Evolutionary conservation across 495 filamentous ascomycete genomes (phyloP).

Genomic region (Penicillium antarcticum): DNA sequence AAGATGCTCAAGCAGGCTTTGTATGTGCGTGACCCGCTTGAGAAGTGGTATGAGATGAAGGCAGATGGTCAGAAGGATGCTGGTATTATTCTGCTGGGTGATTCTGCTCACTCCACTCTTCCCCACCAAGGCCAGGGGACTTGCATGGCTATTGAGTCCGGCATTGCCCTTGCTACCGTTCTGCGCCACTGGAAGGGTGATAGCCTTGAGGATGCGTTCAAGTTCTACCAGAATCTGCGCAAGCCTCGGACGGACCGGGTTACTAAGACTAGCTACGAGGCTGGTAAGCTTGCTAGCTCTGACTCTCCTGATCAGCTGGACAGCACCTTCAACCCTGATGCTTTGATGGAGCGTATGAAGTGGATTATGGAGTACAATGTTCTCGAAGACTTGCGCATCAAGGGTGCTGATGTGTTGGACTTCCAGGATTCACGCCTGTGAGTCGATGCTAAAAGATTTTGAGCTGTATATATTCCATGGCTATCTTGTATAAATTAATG

Average conservation of each 20-base stretch:
- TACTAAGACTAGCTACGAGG: constrained; percentile 28
- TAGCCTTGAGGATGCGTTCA: constrained; percentile 20
- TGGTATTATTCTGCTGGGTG: constrained; percentile 28
- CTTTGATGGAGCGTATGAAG: constrained; percentile 25
- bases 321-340: constrained; percentile 19
- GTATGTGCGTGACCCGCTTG: constrained; percentile 26
- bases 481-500: constrained; percentile 6
- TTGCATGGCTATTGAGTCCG: constrained; percentile 33
- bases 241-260: constrained; percentile 30
- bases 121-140: constrained; percentile 32
- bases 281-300: constrained; percentile 29
- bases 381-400: constrained; percentile 23
- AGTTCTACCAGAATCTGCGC: constrained; percentile 28
- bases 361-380: constrained; percentile 36
- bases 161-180: constrained; percentile 26
- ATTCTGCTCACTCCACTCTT: constrained; percentile 30
- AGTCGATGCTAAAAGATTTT: background rate
- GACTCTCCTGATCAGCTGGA: constrained; percentile 21
- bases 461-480: background rate
- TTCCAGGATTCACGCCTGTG: constrained; percentile 17
- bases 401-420: constrained; percentile 19
- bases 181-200: constrained; percentile 27
- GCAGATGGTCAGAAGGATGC: constrained; percentile 14
- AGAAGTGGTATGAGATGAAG: constrained; percentile 29
- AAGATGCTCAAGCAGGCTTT: constrained; percentile 30